Conservation (phyloP, 345 rosid species). For the Punica granatum region DNA sequence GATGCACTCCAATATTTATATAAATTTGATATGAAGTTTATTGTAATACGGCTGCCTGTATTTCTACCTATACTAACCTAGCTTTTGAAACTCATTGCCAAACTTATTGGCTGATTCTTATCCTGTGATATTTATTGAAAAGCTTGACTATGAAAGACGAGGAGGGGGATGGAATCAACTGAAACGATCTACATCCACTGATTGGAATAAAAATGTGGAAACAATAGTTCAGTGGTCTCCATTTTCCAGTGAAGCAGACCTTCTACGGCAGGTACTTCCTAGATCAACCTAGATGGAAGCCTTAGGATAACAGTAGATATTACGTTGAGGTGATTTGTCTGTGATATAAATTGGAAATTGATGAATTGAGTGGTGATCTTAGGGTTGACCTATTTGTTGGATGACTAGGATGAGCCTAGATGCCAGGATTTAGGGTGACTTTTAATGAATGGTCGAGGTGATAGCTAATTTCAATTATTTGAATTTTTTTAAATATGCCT, state of each 20-base stretch:
- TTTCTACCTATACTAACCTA: not conserved
- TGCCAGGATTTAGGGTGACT: not conserved
- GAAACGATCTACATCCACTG: constrained; percentile 37
- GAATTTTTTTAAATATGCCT: not conserved
- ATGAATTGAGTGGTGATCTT: not conserved
- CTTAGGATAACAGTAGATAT: too few relatives aligned
- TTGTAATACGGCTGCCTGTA: not conserved
- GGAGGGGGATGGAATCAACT: constrained; percentile 53
- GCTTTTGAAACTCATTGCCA: not conserved
- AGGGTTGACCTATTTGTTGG: not conserved
- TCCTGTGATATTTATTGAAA: not conserved
- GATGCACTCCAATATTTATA: not conserved
- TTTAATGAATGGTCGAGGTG: not conserved
- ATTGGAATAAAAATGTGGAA: constrained; percentile 64
- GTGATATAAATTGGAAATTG: not conserved
- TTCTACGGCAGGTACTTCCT: constrained; percentile 62
- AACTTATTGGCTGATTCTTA: not conserved
- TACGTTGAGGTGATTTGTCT: not conserved
- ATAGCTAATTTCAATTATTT: not conserved
- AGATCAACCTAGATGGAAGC: not conserved
- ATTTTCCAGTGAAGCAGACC: constrained; percentile 64
- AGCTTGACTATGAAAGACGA: constrained; percentile 74
- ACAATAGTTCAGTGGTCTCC: constrained; percentile 83
- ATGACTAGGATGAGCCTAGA: not conserved
- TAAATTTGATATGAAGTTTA: not conserved